Evolutionary conservation across 2,329 filamentous ascomycete genomes (phyloP), one percentile per base, ranked within the genome.

Genomic region (Whalleya microplaca): DNA sequence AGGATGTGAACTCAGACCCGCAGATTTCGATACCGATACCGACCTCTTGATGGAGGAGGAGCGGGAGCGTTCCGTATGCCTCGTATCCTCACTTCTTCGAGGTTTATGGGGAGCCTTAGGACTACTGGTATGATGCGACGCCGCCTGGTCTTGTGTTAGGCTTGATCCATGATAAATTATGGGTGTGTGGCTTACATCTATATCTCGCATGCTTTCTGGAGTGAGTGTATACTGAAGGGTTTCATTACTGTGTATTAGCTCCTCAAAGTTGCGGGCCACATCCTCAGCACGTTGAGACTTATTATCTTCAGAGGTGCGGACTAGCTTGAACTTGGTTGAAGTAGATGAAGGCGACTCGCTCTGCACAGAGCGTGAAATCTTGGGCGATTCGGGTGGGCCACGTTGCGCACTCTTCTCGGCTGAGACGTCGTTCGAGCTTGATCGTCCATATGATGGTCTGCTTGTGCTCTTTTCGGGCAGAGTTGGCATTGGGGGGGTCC

Each of bases 171-270:
- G 21, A 46, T 18, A 29, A 23, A 40, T 41, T 19, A 8, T 10
- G 41, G 12, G 16, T 12, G 47, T 42, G 27, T 47, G 40, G 78
- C 84, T 76, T 76, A 90, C 88, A 72, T 91, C 86, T 65, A 90
- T 86, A 62, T 90, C 84, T 58, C 89, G 87, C 83, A 94, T 91
- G 64, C 82, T 90, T 68, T 90, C 86, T 0, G 91, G 90, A 0
- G 91, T 95, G 23, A 94, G 78, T 1, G 91, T 94, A 71, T 89
- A 94, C 65, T 91, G 90, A 43, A 94, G 87, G 1, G 91, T 94
- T 69, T 92, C 85, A 65, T 92, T 88, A 71, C 90, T 92, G 54
- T 90, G 85, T 60, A 95, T 93, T 48, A 94, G 79, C 64, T 92
- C 83, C 68, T 95, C 91, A 66, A 95, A 88, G 64, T 89, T 86